Conservation (phyloP, 495 filamentous ascomycete species). For the Aspergillus campestris region DNA sequence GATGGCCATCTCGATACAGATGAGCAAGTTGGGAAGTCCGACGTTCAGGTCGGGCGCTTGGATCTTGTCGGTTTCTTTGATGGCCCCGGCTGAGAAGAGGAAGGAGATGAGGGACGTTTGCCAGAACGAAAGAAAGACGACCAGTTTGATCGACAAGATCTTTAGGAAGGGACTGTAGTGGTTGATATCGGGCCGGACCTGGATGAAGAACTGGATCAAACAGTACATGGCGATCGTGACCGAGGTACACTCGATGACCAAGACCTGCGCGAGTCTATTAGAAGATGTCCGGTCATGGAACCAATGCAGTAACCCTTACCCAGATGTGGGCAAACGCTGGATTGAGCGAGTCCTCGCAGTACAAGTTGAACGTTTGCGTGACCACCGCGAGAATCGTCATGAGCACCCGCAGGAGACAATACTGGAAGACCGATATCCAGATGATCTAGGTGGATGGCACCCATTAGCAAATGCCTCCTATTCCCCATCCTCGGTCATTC, state of each 20-base stretch:
- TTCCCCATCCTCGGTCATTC: neutral
- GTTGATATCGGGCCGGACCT: slow-evolving; percentile 60
- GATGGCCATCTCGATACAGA: slow-evolving; percentile 83
- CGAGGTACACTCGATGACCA: slow-evolving; percentile 60
- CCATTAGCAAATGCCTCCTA: neutral
- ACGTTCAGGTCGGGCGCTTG: slow-evolving; percentile 69
- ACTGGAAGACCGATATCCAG: slow-evolving; percentile 83
- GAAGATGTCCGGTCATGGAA: neutral
- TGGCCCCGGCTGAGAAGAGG: slow-evolving; percentile 51
- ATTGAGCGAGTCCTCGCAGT: slow-evolving; percentile 70
- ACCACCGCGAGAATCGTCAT: slow-evolving; percentile 75
- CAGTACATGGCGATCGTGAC: slow-evolving; percentile 90
- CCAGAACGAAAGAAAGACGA: slow-evolving; percentile 95
- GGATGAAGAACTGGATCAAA: slow-evolving; percentile 82
- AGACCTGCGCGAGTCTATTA: slow-evolving; percentile 37
- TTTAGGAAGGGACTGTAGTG: slow-evolving; percentile 72
- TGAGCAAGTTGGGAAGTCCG: slow-evolving; percentile 67
- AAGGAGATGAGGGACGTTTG: slow-evolving; percentile 67
- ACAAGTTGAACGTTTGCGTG: slow-evolving; percentile 57
- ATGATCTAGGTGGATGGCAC: slow-evolving; percentile 48
- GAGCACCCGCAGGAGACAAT: slow-evolving; percentile 78
- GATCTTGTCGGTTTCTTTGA: slow-evolving; percentile 54
- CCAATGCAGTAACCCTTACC: slow-evolving; percentile 41
- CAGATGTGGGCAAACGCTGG: slow-evolving; percentile 78
- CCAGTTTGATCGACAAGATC: slow-evolving; percentile 80